Conservation (phyloP, 257 asterid species). For the Solanum rostratum region DNA sequence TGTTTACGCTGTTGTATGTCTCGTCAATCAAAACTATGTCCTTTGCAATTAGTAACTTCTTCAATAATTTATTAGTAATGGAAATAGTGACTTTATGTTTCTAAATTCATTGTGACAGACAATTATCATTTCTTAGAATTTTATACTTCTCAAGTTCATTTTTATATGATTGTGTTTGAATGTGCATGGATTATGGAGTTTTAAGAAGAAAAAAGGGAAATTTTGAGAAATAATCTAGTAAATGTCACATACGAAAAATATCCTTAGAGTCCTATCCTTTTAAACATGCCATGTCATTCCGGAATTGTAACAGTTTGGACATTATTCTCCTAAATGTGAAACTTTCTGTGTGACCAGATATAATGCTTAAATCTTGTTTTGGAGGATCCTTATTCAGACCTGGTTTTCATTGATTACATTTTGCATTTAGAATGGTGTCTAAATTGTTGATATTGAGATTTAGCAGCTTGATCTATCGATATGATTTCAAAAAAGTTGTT, state of each 20-base stretch:
- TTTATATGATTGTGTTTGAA: not conserved
- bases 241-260: not conserved
- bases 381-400: not conserved
- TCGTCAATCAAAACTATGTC: not conserved
- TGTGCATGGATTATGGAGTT: not conserved
- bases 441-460: not conserved
- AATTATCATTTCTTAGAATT: not conserved
- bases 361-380: not conserved
- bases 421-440: not conserved
- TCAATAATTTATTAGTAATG: not conserved
- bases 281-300: not conserved
- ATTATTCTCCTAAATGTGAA: not conserved
- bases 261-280: not conserved
- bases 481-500: not conserved
- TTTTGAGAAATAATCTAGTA: not conserved
- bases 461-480: not conserved
- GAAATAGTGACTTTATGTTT: not conserved
- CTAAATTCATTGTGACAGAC: not conserved
- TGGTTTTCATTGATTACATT: not conserved
- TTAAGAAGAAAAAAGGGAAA: not conserved
- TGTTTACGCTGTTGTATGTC: not conserved
- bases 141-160: not conserved
- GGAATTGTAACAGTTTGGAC: not conserved
- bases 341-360: not conserved
- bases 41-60: not conserved